phyloP scores from a whole-genome alignment of 208 protist genomes.

The Acanthamoeba royreba region DNA sequence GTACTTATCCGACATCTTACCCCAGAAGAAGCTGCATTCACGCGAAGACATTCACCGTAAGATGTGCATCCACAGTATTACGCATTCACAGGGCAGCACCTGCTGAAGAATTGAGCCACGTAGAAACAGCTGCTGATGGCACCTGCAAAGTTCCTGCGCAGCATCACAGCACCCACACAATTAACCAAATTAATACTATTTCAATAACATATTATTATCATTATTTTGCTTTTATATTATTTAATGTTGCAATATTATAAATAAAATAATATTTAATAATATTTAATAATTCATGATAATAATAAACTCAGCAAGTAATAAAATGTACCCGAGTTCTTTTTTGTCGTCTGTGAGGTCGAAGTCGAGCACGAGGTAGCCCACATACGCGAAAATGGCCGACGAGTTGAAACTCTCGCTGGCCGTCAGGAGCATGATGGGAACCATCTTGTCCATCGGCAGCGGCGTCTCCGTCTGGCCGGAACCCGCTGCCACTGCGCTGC shows the following conservation, averaged over 20 bases:
- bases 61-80: too few relatives aligned
- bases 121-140: background rate
- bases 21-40: background rate
- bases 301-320: background rate
- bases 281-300: background rate
- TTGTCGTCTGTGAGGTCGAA: slow-evolving; percentile 29
- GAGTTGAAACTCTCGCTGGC: background rate
- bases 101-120: slow-evolving; percentile 17
- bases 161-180: too few relatives aligned
- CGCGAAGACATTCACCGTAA: too few relatives aligned
- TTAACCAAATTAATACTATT: too few relatives aligned
- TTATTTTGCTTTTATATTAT: too few relatives aligned
- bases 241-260: too few relatives aligned
- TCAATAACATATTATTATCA: too few relatives aligned
- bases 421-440: slow-evolving; percentile 15
- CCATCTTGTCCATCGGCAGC: background rate
- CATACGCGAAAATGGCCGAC: slow-evolving; percentile 11
- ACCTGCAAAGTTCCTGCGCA: background rate
- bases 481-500: background rate
- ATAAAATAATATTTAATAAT: too few relatives aligned
- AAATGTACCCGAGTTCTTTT: background rate
- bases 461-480: too few relatives aligned
- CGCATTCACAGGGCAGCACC: background rate
- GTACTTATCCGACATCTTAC: slow-evolving; percentile 11
- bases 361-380: slow-evolving; percentile 28